Evolutionary conservation across 371 early-diverging fungal genomes (phyloP), one percentile per base, ranked within the genome.

Genomic region (Syncephalastrum contaminatum): DNA sequence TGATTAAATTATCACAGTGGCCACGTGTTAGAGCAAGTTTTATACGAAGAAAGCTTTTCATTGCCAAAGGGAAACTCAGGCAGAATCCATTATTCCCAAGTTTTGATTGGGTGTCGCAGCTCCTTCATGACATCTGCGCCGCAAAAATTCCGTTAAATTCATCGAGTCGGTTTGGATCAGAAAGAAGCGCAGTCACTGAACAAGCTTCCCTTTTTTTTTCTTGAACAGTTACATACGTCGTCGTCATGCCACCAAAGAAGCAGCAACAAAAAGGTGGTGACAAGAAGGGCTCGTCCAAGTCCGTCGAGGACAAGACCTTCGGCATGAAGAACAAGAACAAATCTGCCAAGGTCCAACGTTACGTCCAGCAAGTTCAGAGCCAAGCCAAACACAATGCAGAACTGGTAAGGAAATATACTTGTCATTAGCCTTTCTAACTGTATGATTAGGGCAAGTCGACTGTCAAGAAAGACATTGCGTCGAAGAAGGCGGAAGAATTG

Each of bases 321-420:
- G 98, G 99, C 54, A 83, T 98, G 61, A 99, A 99, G 72, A 97
- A 98, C 80, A 98, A 93, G 75, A 94, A 94, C 72, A 93, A 90
- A 61, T 91, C 91, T 20, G 82, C 81, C 55, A 95, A 96, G 73
- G 93, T 95, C 41, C 77, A 81, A 14, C 85, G 88, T 57, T 95
- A 91, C 81, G 91, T 99, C 55, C 88, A 95, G 69, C 91, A 93
- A 65, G 91, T 98, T 25, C 80, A 95, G 64, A 73, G 77, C 59
- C 95, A 95, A 76, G 95, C 89, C 43, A 72, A 74, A 62, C 53
- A 89, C 85, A 81, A 80, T 63, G 44, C 52, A 20, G 39, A 51
- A 44, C 49, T 57, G 24, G 57, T 54, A 52, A 30, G 48, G 15
- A 44, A 54, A 12, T 30, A 6, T 19, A 0, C 3, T 36, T 36